Percentiles rank a stretch among this genome's conserved stretches.
phyloP scores from a whole-genome alignment of 148 eudicot genomes.

The Heliosperma pusillum region DNA sequence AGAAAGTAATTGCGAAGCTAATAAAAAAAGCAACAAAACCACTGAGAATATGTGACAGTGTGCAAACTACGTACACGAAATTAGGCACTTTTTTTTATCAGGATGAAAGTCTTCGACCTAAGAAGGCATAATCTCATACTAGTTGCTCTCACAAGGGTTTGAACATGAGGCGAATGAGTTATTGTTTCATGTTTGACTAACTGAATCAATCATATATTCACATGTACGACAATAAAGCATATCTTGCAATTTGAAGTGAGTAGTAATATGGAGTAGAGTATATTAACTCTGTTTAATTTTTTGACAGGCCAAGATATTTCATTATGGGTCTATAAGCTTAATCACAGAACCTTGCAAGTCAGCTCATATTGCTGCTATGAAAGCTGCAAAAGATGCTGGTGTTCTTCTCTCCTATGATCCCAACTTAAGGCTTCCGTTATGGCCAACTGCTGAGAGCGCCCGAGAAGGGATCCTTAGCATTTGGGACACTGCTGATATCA shows the following conservation, averaged over 20 bases:
- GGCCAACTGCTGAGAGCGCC: constrained; percentile 87
- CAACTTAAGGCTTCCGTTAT: constrained; percentile 91
- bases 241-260: background rate
- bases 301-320: constrained; percentile 86
- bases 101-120: background rate
- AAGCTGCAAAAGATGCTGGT: constrained; percentile 92
- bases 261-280: background rate
- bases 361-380: constrained; percentile 88
- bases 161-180: background rate
- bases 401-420: constrained; percentile 92
- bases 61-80: background rate
- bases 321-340: constrained; percentile 93
- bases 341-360: constrained; percentile 93
- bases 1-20: background rate
- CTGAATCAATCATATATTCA: background rate
- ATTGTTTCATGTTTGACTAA: background rate
- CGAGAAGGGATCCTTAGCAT: constrained; percentile 92
- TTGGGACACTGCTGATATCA: constrained; percentile 94
- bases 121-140: background rate
- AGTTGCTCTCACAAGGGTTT: background rate
- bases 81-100: background rate
- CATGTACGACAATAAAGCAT: background rate
- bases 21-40: too few species aligned
- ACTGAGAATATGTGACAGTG: too few species aligned
- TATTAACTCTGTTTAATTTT: constrained; percentile 2